These are phyloP conservation scores for Lasiodiplodia hormozganensis DNA, from an alignment of 2,329 filamentous ascomycete genomes.

Conservation along the genomic window DNA sequence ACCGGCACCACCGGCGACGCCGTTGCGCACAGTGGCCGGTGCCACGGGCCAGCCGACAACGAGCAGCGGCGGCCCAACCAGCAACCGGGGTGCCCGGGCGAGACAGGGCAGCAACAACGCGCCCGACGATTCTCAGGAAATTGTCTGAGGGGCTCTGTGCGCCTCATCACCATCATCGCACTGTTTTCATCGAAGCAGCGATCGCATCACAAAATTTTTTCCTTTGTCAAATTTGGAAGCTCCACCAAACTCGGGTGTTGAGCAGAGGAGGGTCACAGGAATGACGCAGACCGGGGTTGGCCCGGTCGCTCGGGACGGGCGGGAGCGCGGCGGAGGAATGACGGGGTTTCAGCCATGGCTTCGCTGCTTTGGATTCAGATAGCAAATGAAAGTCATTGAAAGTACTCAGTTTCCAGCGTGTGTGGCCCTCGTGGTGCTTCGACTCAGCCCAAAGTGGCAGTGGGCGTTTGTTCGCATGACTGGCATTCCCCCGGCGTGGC, in stretches of 20 bases:
- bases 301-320: neutral
- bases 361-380: slow-evolving; percentile 2
- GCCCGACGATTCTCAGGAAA: slow-evolving; percentile 1
- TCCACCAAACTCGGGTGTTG: slow-evolving; percentile 19
- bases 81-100: slow-evolving; percentile 19
- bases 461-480: slow-evolving; percentile 11
- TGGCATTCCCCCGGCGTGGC: neutral
- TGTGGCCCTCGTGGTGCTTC: neutral
- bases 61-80: slow-evolving; percentile 17
- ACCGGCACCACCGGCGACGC: neutral
- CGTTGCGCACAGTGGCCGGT: neutral
- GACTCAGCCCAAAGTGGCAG: slow-evolving; percentile 3
- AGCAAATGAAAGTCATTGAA: slow-evolving; percentile 12
- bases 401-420: neutral
- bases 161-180: slow-evolving; percentile 1
- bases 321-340: slow-evolving; percentile 2
- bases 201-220: slow-evolving; percentile 7
- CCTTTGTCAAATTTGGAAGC: slow-evolving; percentile 13
- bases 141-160: neutral
- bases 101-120: slow-evolving; percentile 21
- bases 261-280: slow-evolving; percentile 7
- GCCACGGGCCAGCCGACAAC: neutral
- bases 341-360: slow-evolving; percentile 12
- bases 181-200: slow-evolving; percentile 18
- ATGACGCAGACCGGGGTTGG: neutral